Evolutionary conservation across 495 filamentous ascomycete species (phyloP).

Genomic region (Sporormia fimetaria): DNA sequence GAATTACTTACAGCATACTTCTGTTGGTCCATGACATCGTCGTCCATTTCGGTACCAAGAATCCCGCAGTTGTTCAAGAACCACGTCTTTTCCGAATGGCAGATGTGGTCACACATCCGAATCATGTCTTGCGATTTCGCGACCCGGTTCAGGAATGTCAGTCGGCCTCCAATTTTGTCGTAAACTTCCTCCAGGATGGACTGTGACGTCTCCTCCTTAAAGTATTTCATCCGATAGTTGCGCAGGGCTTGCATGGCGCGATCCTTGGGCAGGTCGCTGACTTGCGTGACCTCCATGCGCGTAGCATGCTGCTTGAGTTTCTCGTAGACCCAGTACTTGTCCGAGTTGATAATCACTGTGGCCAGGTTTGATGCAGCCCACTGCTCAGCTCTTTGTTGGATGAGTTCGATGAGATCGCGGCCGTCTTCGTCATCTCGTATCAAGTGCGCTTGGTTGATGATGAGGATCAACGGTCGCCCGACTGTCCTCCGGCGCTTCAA

Average conservation of each 20-base stretch:
- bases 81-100: conserved; percentile 78
- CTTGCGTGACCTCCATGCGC: conserved; percentile 78
- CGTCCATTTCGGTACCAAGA: conserved; percentile 84
- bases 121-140: conserved; percentile 72
- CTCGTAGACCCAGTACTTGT: conserved; percentile 98
- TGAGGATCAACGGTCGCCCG: conserved; percentile 64
- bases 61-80: conserved; percentile 91
- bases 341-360: conserved; percentile 83
- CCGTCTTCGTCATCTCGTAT: conserved; percentile 85
- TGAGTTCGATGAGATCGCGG: conserved; percentile 78
- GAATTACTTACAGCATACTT: conserved; percentile 65
- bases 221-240: conserved; percentile 64
- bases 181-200: conserved; percentile 65
- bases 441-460: conserved; percentile 85
- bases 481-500: conserved; percentile 44
- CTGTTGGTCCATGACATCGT: conserved; percentile 98
- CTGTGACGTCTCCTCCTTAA: conserved; percentile 42
- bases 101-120: conserved; percentile 65
- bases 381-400: conserved; percentile 89
- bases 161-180: conserved; percentile 68
- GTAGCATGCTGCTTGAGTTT: conserved; percentile 79
- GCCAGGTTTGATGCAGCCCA: conserved; percentile 87
- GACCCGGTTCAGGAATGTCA: conserved; percentile 76
- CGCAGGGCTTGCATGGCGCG: conserved; percentile 64
- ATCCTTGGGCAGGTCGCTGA: conserved; percentile 66